phyloP scores from a whole-genome alignment of 2,329 filamentous ascomycete species.

The Fusarium dimerum region DNA sequence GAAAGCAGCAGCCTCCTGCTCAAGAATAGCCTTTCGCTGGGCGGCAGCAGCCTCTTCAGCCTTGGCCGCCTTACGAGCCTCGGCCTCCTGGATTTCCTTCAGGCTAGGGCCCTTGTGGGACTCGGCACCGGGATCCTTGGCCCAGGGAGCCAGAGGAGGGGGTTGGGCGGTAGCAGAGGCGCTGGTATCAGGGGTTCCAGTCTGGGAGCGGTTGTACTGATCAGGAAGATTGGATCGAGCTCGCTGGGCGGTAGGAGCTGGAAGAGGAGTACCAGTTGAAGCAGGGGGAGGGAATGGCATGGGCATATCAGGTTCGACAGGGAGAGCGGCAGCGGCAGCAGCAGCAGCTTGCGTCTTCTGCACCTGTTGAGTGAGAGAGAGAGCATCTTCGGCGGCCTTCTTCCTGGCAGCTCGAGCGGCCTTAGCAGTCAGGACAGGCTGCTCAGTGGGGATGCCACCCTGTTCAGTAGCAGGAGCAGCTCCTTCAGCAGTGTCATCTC shows the following conservation, averaged over 20 bases:
- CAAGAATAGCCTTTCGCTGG: conserved; percentile 73
- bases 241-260: conserved; percentile 85
- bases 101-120: conserved; percentile 83
- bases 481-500: conserved; percentile 35
- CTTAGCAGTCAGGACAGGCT: conserved; percentile 22
- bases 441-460: conserved; percentile 14
- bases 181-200: conserved; percentile 69
- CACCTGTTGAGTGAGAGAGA: conserved; percentile 82
- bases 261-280: conserved; percentile 77
- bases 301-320: conserved; percentile 64
- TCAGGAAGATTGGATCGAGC: conserved; percentile 83
- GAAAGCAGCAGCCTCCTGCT: conserved; percentile 70
- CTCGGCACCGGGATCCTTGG: conserved; percentile 74
- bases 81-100: conserved; percentile 94
- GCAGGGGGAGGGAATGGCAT: conserved; percentile 66
- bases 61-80: conserved; percentile 90
- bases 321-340: conserved; percentile 37
- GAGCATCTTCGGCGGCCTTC: conserved; percentile 38
- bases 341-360: conserved; percentile 67
- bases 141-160: conserved; percentile 89
- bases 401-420: conserved; percentile 33
- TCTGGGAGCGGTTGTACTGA: conserved; percentile 68
- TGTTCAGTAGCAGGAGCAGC: conserved; percentile 11
- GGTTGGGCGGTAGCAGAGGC: conserved; percentile 45
- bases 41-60: conserved; percentile 79